Evolutionary conservation across 352 stramenopile species (phyloP), one percentile per base, ranked within the genome.

Genomic region (Thraustotheca clavata): DNA sequence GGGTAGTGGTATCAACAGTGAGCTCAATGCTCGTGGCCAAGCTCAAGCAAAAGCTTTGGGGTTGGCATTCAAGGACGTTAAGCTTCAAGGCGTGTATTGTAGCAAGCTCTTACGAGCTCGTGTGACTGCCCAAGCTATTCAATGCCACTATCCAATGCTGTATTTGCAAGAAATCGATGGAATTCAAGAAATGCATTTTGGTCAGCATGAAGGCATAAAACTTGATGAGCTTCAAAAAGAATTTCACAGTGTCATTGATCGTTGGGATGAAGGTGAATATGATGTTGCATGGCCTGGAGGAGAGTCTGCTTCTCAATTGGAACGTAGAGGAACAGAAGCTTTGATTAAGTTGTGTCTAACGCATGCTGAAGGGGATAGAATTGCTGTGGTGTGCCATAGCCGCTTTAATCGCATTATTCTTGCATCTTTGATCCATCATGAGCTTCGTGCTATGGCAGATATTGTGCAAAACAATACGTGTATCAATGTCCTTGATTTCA

Each of bases 331-430:
- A 1, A 70, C 74, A 5, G 67, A 73, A 32, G 76, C 85, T 57
- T 78, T 89, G 52, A 70, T 90, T 43, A 71, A 88, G 16, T 77
- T 90, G 59, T 79, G 90, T 33, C 50, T 65, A 52, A 67, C 62
- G 3, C 80, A 79, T 11, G 80, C 89, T 70, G 79, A 79, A 34
- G 76, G 79, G 62, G 88, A 88, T 71, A 88, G 89, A 68, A 71
- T 92, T 40, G 73, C 89, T 18, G 79, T 90, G 57, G 83, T 92
- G 46, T 85, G 81, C 14, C 83, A 92, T 71, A 80, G 83, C 35
- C 81, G 83, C 60, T 92, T 92, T 74, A 92, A 92, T 70, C 88
- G 88, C 69, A 80, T 92, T 35, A 73, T 91, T 43, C 69, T 92
- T 36, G 75, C 81, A n/a, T 78, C 86, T 31, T 67, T 90, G 16